Evolutionary conservation across 495 filamentous ascomycete species (phyloP), one percentile per base, ranked within the genome.

Genomic region (Neurospora sp.): DNA sequence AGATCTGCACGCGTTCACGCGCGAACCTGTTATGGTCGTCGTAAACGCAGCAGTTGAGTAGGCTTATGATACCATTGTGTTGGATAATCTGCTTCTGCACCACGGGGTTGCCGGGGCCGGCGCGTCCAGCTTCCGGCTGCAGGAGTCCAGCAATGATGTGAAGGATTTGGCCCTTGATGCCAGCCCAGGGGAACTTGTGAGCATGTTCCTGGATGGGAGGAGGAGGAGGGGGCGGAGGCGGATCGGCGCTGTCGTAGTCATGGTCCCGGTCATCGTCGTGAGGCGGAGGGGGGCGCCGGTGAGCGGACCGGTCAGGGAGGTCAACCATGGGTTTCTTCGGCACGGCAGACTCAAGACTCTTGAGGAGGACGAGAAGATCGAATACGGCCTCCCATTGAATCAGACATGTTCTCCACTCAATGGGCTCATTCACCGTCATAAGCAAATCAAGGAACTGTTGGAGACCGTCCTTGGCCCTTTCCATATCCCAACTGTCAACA

Each of bases 401-500:
- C 12, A 98, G 87, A 38, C 96, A 89, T n/a, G 79, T 78, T 1
- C 87, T 81, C 53, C 85, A 84, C 70, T 85, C 82, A 4, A 80
- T 77, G 14, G 86, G 91, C 74, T 97, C 94, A 27, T 92, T 94
- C 22, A 97, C 86, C 3, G 96, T 94, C n/a, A 92, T 93, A 71
- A 98, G 92, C 79, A 97, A 95, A 74, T 98, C 94, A 8, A 98
- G 87, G 80, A 94, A 97, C 79, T 97, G 94, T 70, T 94, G 93
- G 14, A 97, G 89, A 18, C 94, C 94, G 77, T 98, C 87, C 71
- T 86, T 86, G 27, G 87, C 94, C 20, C 94, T 89, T 78, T 98
- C 94, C 90, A 98, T 96, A 77, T 98, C 94, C 94, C 94, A 98
- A 39, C 94, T 87, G 75, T 98, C 96, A 47, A 97, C 89, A 4